Conservation (phyloP, 2,329 filamentous ascomycete genomes). For the Blastomyces gilchristii region DNA sequence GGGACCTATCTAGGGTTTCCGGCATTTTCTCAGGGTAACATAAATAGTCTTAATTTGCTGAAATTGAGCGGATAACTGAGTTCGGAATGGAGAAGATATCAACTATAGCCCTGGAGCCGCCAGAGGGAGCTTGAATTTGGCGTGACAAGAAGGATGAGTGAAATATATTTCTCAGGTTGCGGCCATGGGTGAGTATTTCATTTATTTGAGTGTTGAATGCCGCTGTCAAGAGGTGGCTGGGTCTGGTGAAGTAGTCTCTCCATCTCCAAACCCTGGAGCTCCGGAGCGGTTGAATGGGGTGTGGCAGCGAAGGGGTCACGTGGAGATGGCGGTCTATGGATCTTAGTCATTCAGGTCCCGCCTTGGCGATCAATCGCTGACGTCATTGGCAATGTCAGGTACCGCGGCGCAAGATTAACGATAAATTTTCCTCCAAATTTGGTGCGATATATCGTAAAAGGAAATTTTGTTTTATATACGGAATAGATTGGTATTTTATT, state of each 20-base stretch:
- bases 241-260: neutral
- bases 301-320: neutral
- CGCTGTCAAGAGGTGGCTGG: neutral
- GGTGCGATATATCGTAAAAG: no score
- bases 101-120: neutral
- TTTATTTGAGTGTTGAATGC: neutral
- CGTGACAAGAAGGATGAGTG: neutral
- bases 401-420: no score
- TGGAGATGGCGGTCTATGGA: neutral
- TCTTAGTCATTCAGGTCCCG: neutral
- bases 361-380: neutral
- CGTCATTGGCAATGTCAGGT: neutral
- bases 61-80: slow-evolving; percentile 1
- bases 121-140: neutral
- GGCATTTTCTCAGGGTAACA: slow-evolving; percentile 19
- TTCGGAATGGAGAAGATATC: neutral
- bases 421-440: no score
- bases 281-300: neutral
- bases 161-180: neutral
- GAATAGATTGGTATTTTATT: neutral
- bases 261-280: neutral
- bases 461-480: no score
- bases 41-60: neutral
- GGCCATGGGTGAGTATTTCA: neutral
- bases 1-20: slow-evolving; percentile 31